Evolutionary conservation across 257 asterid genomes (phyloP).

Genomic region (Lycium ferocissimum): DNA sequence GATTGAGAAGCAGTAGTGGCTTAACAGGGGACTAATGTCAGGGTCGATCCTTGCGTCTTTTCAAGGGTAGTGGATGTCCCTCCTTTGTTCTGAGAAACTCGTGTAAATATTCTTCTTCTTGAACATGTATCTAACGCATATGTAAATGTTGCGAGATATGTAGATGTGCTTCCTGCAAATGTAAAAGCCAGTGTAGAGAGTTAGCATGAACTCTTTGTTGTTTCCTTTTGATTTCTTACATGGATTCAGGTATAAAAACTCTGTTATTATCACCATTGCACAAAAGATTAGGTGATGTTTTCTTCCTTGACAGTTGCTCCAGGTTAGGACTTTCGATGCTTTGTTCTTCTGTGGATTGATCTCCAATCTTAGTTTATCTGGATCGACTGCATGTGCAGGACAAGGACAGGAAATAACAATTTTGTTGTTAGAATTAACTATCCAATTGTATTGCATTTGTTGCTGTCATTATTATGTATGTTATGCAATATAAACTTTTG

Average conservation of each 20-base stretch:
- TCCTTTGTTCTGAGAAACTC: conserved; percentile 15
- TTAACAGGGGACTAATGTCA: conserved; percentile 33
- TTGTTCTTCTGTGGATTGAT: not conserved
- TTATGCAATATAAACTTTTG: too few species aligned
- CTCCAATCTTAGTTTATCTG: not conserved
- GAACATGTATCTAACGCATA: not conserved
- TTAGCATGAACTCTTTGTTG: not conserved
- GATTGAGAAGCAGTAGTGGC: conserved; percentile 42
- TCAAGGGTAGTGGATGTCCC: not conserved
- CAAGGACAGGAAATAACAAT: not conserved
- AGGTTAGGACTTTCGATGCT: not conserved
- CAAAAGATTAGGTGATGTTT: not conserved
- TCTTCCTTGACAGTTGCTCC: not conserved
- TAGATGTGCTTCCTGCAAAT: not conserved
- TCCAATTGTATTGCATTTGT: conserved; percentile 1
- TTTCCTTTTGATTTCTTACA: not conserved
- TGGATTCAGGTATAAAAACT: not conserved
- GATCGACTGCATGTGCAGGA: not conserved
- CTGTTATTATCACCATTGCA: not conserved
- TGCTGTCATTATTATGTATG: too few species aligned
- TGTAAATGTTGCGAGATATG: not conserved
- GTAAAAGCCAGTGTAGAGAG: not conserved
- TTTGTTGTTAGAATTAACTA: not conserved
- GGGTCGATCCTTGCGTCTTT: not conserved
- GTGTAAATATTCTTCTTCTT: conserved; percentile 14